These are phyloP conservation scores for Mortierella sp. DNA, from an alignment of 371 early-diverging fungal genomes.

Conservation along the genomic window DNA sequence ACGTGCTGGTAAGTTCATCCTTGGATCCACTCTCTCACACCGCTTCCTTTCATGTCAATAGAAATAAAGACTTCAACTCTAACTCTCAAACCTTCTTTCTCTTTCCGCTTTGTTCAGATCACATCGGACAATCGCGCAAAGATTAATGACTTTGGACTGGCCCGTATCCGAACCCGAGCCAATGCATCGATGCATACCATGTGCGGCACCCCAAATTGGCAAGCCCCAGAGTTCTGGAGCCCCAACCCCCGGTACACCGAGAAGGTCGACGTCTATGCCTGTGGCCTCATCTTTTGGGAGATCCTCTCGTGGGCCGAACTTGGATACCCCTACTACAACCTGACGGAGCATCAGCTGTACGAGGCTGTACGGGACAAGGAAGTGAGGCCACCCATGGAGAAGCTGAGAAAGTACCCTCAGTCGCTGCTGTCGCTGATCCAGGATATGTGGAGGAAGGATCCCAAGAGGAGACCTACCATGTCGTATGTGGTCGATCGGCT, in stretches of 20 bases:
- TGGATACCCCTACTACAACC: conserved; percentile 77
- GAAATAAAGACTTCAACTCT: not conserved
- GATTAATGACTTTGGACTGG: conserved; percentile 85
- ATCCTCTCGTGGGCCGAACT: conserved; percentile 78
- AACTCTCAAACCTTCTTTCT: not conserved
- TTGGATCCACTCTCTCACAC: not conserved
- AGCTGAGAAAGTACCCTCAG: conserved; percentile 67
- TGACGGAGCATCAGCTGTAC: conserved; percentile 68
- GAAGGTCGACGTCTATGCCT: conserved; percentile 78
- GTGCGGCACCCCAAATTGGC: conserved; percentile 84
- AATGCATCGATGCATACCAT: conserved; percentile 76
- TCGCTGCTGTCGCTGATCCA: conserved; percentile 70
- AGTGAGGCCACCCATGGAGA: conserved; percentile 68
- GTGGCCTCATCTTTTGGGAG: conserved; percentile 83
- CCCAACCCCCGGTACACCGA: conserved; percentile 78
- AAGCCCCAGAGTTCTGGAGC: conserved; percentile 83
- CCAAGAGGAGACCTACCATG: conserved; percentile 73
- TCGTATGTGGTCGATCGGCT: conserved; percentile 73
- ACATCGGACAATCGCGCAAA: conserved; percentile 75
- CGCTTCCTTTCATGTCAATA: not conserved
- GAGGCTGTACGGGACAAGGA: conserved; percentile 68
- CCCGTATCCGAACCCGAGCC: conserved; percentile 75
- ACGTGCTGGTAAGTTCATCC: conserved; percentile 59
- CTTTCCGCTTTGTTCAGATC: conserved; percentile 35
- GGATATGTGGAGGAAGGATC: conserved; percentile 74